Evolutionary conservation across 257 asterid species (phyloP).

Genomic region (Apocynum venetum): DNA sequence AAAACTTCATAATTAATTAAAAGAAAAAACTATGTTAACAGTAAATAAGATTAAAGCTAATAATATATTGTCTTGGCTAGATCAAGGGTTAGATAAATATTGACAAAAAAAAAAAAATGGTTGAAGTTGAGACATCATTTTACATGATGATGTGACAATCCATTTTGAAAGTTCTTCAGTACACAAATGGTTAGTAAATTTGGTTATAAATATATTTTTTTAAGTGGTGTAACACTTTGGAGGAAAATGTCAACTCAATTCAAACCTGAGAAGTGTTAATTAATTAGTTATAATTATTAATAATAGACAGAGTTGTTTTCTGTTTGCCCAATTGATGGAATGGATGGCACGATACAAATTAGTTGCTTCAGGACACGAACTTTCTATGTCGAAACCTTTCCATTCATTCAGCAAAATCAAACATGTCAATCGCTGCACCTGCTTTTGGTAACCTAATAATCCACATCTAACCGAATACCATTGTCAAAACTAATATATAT

Average conservation of each 20-base stretch:
- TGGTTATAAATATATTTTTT: neutral
- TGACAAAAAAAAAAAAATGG: neutral
- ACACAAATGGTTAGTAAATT: too few species aligned
- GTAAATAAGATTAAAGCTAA: too few species aligned
- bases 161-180: too few species aligned
- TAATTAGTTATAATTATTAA: neutral
- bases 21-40: too few species aligned
- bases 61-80: too few species aligned
- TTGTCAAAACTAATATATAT: neutral
- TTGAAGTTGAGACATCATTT: neutral
- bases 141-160: neutral
- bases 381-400: neutral
- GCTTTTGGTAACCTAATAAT: constrained; percentile 6
- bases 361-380: neutral
- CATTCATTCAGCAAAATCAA: neutral
- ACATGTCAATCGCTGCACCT: neutral
- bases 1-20: too few species aligned
- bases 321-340: neutral
- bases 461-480: neutral
- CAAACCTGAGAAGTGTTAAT: neutral
- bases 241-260: neutral
- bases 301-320: neutral
- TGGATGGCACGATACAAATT: neutral
- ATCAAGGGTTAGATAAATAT: too few species aligned
- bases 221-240: neutral